Evolutionary conservation across 306 rosid species (phyloP), one percentile per base, ranked within the genome.

Genomic region (Acacia melanoxylon): DNA sequence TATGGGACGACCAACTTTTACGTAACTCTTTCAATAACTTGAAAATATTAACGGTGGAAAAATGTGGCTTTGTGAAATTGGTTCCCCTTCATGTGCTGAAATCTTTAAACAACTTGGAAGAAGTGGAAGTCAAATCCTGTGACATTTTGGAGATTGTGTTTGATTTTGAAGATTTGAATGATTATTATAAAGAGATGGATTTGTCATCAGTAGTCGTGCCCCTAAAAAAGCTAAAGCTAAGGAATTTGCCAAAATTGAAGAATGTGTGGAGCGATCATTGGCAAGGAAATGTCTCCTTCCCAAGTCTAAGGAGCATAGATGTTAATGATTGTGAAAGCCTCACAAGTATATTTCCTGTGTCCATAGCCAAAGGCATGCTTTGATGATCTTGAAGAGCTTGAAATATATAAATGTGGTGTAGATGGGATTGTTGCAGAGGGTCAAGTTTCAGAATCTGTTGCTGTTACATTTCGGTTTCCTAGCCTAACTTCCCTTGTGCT

Each of bases 51-150:
- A 29, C 31, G 31, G 31, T 29, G 31, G 31, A 2, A 29, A 29
- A 29, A 29, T 29, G 31, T 29, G 31, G 31, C 31, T 29, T 29
- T 29, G 31, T 29, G 31, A 29, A 29, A 29, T 29, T 29, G 31
- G 31, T 29, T 1, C 31, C 31, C 2, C 31, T 29, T 29, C 31
- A 29, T 29, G 31, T 29, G 31, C 1, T 29, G 31, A 29, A 29
- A 29, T 29, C 31, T 29, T 29, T 29, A 29, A 29, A 29, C 31
- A 29, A 29, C 31, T 29, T 33, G 37, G 37, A 33, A 33, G 0
- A 33, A 33, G 0, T 33, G 5, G 5, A 0, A 33, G 5, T 4
- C 5, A 5, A 0, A 3, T 0, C 0, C 0, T 58, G 63, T n/a
- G 0, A 9, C 5, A n/a, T 1, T 29, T 58, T 58, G 12, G 63